Conservation (phyloP, 208 protist species). For the Entamoeba histolytica region DNA sequence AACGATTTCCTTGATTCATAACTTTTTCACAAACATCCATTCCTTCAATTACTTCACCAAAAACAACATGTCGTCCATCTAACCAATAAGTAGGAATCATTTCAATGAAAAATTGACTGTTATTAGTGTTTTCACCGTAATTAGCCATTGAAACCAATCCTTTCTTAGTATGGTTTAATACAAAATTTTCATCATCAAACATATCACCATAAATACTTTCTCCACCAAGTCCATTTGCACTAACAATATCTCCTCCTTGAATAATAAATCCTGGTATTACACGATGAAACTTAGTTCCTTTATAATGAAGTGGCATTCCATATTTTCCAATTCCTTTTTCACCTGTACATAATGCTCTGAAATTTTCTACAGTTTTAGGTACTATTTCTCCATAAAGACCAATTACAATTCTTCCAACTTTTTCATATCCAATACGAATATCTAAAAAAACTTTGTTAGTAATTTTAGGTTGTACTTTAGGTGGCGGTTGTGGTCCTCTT, state of each 20-base stretch:
- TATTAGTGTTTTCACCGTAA: constrained; percentile 37
- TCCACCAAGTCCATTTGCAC: constrained; percentile 72
- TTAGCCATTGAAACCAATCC: constrained; percentile 44
- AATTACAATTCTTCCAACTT: constrained; percentile 44
- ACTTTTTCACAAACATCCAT: neutral
- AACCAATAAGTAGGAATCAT: constrained; percentile 13
- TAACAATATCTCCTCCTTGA: constrained; percentile 71
- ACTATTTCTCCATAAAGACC: constrained; percentile 53
- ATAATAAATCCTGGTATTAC: constrained; percentile 64
- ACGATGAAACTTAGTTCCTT: constrained; percentile 63
- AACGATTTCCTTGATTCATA: neutral
- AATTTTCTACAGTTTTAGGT: constrained; percentile 64
- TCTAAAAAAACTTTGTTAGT: constrained; percentile 19
- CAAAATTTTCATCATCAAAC: constrained; percentile 73
- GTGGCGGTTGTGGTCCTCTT: too few relatives aligned
- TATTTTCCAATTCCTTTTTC: constrained; percentile 45
- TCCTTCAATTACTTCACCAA: neutral
- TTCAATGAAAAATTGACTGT: constrained; percentile 44
- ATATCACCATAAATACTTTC: constrained; percentile 82
- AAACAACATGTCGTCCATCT: constrained; percentile 14
- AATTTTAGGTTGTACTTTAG: neutral
- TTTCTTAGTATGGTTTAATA: constrained; percentile 37
- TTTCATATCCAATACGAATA: constrained; percentile 10
- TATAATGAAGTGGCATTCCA: constrained; percentile 52
- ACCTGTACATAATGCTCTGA: constrained; percentile 56